phyloP scores from a whole-genome alignment of 176 grass and related monocot genomes.

The Aegilops umbellulata region DNA sequence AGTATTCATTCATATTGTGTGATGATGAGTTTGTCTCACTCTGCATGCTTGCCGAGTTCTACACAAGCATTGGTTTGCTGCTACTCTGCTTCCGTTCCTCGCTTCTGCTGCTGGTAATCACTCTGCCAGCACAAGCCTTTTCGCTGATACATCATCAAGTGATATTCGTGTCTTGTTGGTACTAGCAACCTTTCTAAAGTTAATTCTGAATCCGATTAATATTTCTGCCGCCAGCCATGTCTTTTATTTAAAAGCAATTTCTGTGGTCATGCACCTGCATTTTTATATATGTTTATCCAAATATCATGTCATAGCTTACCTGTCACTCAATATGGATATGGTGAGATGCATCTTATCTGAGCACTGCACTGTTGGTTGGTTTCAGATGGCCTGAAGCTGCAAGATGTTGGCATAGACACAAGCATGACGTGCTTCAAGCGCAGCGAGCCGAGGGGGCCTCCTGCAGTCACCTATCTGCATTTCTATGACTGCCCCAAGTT shows the following conservation, averaged over 20 bases:
- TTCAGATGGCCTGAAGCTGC: conserved; percentile 52
- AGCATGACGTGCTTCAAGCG: conserved; percentile 48
- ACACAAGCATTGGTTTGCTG: too few relatives aligned
- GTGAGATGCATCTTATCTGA: neutral
- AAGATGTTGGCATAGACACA: conserved; percentile 51
- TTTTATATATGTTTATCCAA: neutral
- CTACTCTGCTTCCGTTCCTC: neutral
- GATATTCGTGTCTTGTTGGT: neutral
- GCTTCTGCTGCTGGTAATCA: neutral
- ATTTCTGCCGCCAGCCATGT: neutral
- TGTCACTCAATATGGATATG: neutral
- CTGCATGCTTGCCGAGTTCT: too few relatives aligned
- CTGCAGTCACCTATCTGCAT: conserved; percentile 63
- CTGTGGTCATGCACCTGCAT: neutral
- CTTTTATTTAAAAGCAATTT: neutral
- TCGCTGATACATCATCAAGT: neutral
- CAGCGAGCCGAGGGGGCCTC: conserved; percentile 14
- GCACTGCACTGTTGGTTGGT: neutral
- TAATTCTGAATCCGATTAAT: neutral
- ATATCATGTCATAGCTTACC: neutral
- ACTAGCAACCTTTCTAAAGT: too few relatives aligned
- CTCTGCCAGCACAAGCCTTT: neutral
- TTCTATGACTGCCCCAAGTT: conserved; percentile 71
- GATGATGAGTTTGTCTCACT: too few relatives aligned
- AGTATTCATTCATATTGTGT: too few relatives aligned